phyloP scores from a whole-genome alignment of 148 eudicot genomes.

The Pouteria glomerata region DNA sequence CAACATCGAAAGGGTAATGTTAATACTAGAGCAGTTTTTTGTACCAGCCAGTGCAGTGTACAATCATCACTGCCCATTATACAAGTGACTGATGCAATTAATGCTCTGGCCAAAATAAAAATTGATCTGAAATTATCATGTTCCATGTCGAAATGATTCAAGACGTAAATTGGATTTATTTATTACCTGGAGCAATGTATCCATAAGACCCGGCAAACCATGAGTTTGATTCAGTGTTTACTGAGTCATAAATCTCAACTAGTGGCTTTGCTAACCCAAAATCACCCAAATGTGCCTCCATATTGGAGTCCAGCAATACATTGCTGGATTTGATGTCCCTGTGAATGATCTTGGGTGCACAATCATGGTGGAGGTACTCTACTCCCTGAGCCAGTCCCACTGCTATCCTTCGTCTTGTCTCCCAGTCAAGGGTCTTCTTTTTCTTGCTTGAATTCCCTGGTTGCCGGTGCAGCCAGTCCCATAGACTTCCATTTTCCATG shows the following conservation, averaged over 20 bases:
- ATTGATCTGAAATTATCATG: too few species aligned
- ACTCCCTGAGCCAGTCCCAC: conserved; percentile 92
- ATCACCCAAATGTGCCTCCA: conserved; percentile 98
- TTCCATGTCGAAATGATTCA: background rate
- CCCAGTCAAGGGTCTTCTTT: conserved; percentile 64
- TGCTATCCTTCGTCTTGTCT: conserved; percentile 66
- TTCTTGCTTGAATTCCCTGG: conserved; percentile 30
- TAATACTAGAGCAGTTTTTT: too few species aligned
- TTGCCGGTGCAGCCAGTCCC: conserved; percentile 80
- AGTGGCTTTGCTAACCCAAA: conserved; percentile 89
- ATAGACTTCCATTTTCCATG: conserved; percentile 93
- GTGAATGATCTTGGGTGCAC: conserved; percentile 88
- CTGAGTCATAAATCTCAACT: conserved; percentile 38
- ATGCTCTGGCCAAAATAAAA: background rate
- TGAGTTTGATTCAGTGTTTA: conserved; percentile 68
- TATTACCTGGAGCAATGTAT: conserved; percentile 93
- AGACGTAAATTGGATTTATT: background rate
- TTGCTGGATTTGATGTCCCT: conserved; percentile 94
- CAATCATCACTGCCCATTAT: too few species aligned
- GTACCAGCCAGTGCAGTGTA: too few species aligned
- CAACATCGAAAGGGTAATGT: too few species aligned
- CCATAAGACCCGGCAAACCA: conserved; percentile 98
- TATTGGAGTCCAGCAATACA: conserved; percentile 64
- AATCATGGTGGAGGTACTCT: conserved; percentile 93
- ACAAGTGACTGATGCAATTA: too few species aligned